Base-by-base conservation (phyloP, 768 basidiomycete genomes). In the Termitomyces sp. region DNA sequence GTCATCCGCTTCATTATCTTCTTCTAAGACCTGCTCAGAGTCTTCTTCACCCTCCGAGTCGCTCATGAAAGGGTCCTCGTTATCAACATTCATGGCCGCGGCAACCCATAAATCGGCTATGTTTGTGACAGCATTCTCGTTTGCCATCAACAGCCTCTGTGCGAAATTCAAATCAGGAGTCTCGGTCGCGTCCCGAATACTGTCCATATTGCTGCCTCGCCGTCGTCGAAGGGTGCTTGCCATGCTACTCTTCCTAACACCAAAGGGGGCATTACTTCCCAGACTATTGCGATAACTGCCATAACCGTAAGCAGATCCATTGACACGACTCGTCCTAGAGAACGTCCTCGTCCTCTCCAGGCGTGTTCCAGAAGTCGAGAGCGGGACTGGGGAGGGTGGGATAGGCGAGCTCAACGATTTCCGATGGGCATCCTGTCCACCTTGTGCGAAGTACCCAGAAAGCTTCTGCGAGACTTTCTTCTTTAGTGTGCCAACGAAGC, bases 101-200 rank as follows among this genome's bases (percentile, higher is more conserved):
- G 94, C 93, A 51, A 98, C 92, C 97, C 97, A 99, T 21, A 99
- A 76, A 72, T 98, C 96, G 23, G 94, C 92, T 66, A 99, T 91
- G 63, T 89, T 93, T 56, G 92, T 95, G 5, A 95, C 94, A 12
- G 92, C 89, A 63, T 93, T 90, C 72, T 97, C 95, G 71, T 97
- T 97, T 19, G 96, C 96, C 76, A 95, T 85, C 43, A 96, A 73
- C 23, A 96, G 67, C 58, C 92, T 81, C 68, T 96, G 92, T 0
- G 95, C 89, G 62, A 98, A 93, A 64, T 91, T 93, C 50, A 93
- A 79, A 62, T 89, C 88, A 34, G 76, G 63, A 0, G 64, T 66
- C 53, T 75, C 61, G 27, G 62, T 51, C 14, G 75, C 75, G 8
- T 81, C 77, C 43, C 75, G 75, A 40, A 69, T 48, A 44, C 72